Percentiles rank a stretch among this genome's conserved stretches.
phyloP scores from a whole-genome alignment of 306 rosid species.

The Geum urbanum region DNA sequence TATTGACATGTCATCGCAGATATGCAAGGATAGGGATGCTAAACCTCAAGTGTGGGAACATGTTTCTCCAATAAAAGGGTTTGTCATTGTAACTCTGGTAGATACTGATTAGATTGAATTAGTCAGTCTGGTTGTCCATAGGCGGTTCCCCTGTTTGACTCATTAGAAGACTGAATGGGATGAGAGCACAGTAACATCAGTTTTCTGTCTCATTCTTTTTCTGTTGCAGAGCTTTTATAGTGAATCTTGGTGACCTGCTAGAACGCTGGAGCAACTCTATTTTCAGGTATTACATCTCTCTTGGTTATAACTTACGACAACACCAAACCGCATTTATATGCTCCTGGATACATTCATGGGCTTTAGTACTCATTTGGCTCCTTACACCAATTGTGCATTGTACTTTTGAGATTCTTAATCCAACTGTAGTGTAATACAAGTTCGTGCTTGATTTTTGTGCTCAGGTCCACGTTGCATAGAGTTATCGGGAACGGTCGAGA shows the following conservation, averaged over 20 bases:
- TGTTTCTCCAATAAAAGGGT: slow-evolving; percentile 84
- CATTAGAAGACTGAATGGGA: no score
- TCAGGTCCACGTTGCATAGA: slow-evolving; percentile 95
- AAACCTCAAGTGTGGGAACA: slow-evolving; percentile 90
- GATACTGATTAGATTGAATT: neutral
- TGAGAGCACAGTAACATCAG: neutral
- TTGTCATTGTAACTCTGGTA: slow-evolving; percentile 23
- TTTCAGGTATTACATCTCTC: slow-evolving; percentile 56
- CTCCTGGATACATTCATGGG: neutral
- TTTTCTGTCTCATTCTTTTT: slow-evolving; percentile 1
- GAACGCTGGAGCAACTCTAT: slow-evolving; percentile 94
- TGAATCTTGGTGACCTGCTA: slow-evolving; percentile 94
- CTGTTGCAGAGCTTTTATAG: slow-evolving; percentile 67
- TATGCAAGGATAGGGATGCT: slow-evolving; percentile 86
- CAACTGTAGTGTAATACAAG: neutral
- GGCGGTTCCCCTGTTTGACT: no score
- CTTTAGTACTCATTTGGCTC: neutral
- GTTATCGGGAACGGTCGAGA: slow-evolving; percentile 75
- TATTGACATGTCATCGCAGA: slow-evolving; percentile 38
- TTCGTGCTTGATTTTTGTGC: neutral
- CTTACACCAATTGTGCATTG: neutral
- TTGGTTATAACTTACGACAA: neutral
- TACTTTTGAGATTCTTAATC: neutral
- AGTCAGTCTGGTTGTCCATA: neutral
- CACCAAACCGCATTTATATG: neutral